Evolutionary conservation across 1,139 yeast genomes (phyloP).

Genomic region (Magnusiomyces paraingens): DNA sequence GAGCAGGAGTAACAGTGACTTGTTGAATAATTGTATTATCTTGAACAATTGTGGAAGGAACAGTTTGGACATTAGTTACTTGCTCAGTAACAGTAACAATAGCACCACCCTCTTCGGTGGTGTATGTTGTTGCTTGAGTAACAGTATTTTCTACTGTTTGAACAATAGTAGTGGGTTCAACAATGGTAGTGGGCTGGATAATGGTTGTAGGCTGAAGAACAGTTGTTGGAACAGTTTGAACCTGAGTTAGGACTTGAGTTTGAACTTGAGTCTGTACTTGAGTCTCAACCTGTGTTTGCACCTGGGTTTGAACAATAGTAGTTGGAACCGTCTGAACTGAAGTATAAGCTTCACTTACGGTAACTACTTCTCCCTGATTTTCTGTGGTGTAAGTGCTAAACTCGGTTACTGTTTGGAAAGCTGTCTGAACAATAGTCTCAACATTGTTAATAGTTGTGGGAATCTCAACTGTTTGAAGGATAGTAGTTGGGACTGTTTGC

Average conservation of each 20-base stretch:
- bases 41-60: background rate
- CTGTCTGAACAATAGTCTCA: background rate
- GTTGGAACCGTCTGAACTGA: background rate
- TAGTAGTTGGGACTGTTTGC: background rate
- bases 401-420: background rate
- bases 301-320: conserved; percentile 2
- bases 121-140: conserved; percentile 4
- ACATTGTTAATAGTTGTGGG: background rate
- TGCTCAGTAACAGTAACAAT: background rate
- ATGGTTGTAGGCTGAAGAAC: conserved; percentile 6
- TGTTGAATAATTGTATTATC: background rate
- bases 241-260: background rate
- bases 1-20: conserved; percentile 4
- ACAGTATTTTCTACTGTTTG: conserved; percentile 3
- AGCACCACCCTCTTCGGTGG: background rate
- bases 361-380: background rate
- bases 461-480: background rate
- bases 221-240: background rate
- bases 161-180: background rate
- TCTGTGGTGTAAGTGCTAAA: background rate
- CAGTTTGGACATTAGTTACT: background rate
- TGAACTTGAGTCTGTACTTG: background rate
- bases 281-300: background rate
- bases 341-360: background rate
- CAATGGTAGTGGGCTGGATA: conserved; percentile 5